A percentile compares a stretch with the other conserved stretches of the same genome.
phyloP scores from a whole-genome alignment of 805 yeast species.

The Spathaspora gorwiae region DNA sequence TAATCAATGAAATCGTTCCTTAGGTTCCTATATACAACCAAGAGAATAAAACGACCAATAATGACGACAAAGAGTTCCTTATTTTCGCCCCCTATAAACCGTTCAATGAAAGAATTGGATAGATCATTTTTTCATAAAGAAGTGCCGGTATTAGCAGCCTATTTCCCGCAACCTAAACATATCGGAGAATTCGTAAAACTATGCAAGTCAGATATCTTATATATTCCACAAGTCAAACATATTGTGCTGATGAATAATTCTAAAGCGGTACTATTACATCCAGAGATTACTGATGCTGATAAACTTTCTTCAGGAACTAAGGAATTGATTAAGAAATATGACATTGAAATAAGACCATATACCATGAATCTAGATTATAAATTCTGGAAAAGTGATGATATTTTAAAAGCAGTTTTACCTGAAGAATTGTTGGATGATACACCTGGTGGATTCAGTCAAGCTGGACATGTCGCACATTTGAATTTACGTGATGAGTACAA shows the following conservation, averaged over 20 bases:
- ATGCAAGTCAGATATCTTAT: conserved; percentile 55
- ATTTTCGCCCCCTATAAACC: conserved; percentile 62
- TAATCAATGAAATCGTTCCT: background rate
- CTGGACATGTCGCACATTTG: conserved; percentile 94
- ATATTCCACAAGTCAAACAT: conserved; percentile 66
- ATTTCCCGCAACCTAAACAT: conserved; percentile 59
- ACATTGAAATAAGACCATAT: conserved; percentile 49
- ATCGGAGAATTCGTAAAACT: conserved; percentile 60
- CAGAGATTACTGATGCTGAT: conserved; percentile 32
- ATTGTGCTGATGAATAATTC: conserved; percentile 41
- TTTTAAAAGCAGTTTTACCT: conserved; percentile 74
- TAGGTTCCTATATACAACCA: background rate
- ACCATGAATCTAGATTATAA: conserved; percentile 58
- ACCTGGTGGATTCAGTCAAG: conserved; percentile 88
- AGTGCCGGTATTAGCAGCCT: conserved; percentile 63
- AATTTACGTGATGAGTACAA: conserved; percentile 80
- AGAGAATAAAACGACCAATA: background rate
- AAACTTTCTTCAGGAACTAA: conserved; percentile 34
- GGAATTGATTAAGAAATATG: conserved; percentile 43
- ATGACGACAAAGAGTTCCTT: background rate
- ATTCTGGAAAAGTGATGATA: conserved; percentile 89
- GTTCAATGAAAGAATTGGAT: conserved; percentile 64
- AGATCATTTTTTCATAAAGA: conserved; percentile 54
- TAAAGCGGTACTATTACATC: conserved; percentile 60
- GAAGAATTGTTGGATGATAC: conserved; percentile 61